Base-by-base conservation (phyloP, 495 filamentous ascomycete genomes). In the Aspergillus cavernicola region DNA sequence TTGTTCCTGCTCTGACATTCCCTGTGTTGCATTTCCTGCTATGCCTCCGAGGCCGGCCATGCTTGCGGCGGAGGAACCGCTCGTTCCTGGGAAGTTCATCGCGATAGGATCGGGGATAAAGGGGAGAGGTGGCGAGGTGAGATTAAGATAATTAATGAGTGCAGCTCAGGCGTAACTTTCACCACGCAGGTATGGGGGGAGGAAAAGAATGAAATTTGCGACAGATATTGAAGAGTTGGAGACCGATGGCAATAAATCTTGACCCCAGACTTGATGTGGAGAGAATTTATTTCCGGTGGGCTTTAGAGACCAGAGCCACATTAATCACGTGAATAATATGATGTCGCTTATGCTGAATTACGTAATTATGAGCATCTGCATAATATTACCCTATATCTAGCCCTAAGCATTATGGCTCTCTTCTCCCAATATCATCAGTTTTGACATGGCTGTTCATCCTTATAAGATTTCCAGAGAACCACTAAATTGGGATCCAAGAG, bases 1-100 rank as follows among this genome's bases (percentile, higher is more conserved):
- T 29, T 77, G 72, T 50, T 81, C 77, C 59, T 80, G 72, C 31
- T 80, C 76, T 49, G 56, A 75, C 75, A 80, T 76, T 19, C 76
- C 77, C 22, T 65, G 63, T 52, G 59, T 68, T 12, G 53, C 57
- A 12, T 39, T 52, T 13, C 43, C 57, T 31, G 45, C 46, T 24
- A 62, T 58, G 33, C 65, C 67, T 22, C 66, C 66, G 49, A 69
- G 11, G 36, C 33, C 54, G 50, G 39, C 19, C 38, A 38, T 18
- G 44, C 35, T n/a, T 37, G 32, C 36, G 40, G 15, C 31, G 19
- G 40, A 26, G 32, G 38, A 52, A 15, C 37, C 37, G 38, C 37
- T 65, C 55, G 70, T 70, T 32, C 75, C 72, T 22, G 77, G 73
- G 40, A 77, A 64, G 51, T 66, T 79, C 78, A 80, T 80, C 8